Evolutionary conservation across 371 early-diverging fungal genomes (phyloP).

Genomic region (Gilbertella persicaria): DNA sequence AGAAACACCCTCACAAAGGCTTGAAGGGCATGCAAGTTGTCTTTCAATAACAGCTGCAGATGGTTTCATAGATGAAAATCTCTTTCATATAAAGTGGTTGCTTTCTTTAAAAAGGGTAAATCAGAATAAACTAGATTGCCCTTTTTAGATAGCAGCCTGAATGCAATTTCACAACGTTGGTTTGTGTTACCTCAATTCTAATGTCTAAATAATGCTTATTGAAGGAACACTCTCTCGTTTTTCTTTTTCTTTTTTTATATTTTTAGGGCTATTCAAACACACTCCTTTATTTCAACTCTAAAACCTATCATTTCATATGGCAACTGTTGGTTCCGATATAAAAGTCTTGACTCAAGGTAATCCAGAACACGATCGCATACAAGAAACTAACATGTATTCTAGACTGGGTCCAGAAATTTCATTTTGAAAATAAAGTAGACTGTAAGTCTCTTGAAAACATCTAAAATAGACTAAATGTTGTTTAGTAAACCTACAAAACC

Average conservation of each 20-base stretch:
- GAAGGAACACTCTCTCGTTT: neutral
- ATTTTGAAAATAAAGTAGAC: slow-evolving; percentile 41
- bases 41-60: no score
- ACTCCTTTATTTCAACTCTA: neutral
- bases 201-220: slow-evolving; percentile 4
- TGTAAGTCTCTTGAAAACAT: slow-evolving; percentile 16
- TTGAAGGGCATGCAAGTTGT: no score
- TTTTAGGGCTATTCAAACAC: neutral
- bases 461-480: neutral
- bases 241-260: slow-evolving; percentile 2
- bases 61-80: no score
- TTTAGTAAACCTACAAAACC: slow-evolving; percentile 37
- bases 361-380: neutral
- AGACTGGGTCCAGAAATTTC: slow-evolving; percentile 47
- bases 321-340: neutral
- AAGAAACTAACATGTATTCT: neutral
- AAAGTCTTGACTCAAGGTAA: slow-evolving; percentile 9
- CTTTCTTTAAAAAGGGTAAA: no score
- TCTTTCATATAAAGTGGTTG: no score
- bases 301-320: slow-evolving; percentile 2
- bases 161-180: neutral
- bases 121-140: no score
- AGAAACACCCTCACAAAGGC: no score
- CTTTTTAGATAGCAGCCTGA: neutral
- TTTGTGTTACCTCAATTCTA: neutral